These are phyloP conservation scores for Citrus mangshanensis DNA, from an alignment of 345 rosid species.

Conservation along the genomic window DNA sequence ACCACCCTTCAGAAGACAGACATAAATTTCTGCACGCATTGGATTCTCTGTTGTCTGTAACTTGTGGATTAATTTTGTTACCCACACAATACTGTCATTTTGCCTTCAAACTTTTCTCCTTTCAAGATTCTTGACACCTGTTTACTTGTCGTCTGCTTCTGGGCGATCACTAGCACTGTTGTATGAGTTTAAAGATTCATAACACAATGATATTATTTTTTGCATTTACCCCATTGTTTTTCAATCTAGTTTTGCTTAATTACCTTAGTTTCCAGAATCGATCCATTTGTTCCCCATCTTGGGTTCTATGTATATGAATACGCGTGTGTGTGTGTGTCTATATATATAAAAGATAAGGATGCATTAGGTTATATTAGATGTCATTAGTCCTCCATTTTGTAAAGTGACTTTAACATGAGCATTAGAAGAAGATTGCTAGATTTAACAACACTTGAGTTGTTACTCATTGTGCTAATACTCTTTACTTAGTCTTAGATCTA, in stretches of 20 bases:
- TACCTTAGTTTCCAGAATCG: neutral
- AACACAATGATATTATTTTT: too few species aligned
- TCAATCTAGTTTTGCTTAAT: neutral
- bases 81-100: neutral
- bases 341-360: too few species aligned
- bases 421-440: too few species aligned
- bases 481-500: neutral
- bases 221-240: neutral
- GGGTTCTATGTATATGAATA: too few species aligned
- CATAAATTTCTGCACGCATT: neutral
- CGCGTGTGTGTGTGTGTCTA: accelerated
- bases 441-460: too few species aligned
- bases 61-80: neutral
- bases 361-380: too few species aligned
- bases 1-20: neutral
- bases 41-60: neutral
- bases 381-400: too few species aligned
- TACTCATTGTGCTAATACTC: too few species aligned
- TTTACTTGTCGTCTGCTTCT: neutral
- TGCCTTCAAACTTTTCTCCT: neutral
- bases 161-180: too few species aligned
- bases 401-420: too few species aligned
- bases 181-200: too few species aligned
- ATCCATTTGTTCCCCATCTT: neutral
- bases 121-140: neutral